phyloP scores from a whole-genome alignment of 352 stramenopile species.

The Phytophthora nicotianae region DNA sequence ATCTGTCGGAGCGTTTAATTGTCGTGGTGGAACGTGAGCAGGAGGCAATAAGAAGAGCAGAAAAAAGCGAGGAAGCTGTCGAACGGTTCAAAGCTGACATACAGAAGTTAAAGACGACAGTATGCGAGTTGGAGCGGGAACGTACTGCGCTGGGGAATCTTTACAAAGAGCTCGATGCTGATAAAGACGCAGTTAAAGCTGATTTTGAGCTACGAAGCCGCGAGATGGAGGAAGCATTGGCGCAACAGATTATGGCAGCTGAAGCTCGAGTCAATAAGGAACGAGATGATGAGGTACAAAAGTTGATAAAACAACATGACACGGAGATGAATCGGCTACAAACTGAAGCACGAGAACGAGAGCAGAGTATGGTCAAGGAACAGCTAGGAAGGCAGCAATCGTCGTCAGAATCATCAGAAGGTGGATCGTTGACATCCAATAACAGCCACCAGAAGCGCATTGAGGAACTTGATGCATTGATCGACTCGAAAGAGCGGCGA shows the following conservation, averaged over 20 bases:
- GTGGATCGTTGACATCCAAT: constrained; percentile 15
- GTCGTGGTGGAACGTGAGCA: constrained; percentile 25
- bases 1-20: constrained; percentile 19
- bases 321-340: constrained; percentile 39
- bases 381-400: constrained; percentile 25
- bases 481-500: constrained; percentile 40
- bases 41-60: constrained; percentile 13
- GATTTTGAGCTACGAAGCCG: constrained; percentile 33
- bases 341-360: constrained; percentile 14
- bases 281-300: constrained; percentile 37
- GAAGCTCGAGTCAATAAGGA: constrained; percentile 47
- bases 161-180: constrained; percentile 32
- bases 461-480: constrained; percentile 44
- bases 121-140: constrained; percentile 27
- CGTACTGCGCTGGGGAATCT: constrained; percentile 2
- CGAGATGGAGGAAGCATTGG: constrained; percentile 40
- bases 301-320: constrained; percentile 50
- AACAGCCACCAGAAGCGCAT: constrained; percentile 40
- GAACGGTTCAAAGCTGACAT: constrained; percentile 24
- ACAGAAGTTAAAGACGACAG: constrained; percentile 16
- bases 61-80: constrained; percentile 25
- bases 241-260: constrained; percentile 34
- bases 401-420: constrained; percentile 33
- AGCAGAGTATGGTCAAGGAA: constrained; percentile 5
- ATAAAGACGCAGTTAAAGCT: constrained; percentile 24